Conservation (phyloP, 768 basidiomycete genomes). For the Leccinum truebloodii region DNA sequence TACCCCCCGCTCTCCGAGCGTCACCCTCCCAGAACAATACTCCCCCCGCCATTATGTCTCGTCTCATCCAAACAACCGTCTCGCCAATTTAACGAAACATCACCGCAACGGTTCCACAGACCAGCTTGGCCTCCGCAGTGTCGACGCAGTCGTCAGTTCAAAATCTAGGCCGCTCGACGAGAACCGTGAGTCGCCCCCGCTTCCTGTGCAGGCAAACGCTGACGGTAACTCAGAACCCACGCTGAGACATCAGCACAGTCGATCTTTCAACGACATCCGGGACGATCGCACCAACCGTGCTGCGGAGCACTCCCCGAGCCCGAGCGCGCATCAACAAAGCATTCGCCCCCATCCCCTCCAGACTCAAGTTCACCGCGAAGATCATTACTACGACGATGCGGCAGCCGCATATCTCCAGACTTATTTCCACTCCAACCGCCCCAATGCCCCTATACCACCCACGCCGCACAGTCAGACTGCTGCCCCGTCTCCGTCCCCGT, state of each 20-base stretch:
- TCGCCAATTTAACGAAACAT: conserved; percentile 46
- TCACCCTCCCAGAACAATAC: conserved; percentile 53
- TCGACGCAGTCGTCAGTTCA: conserved; percentile 60
- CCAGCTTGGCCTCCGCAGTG: conserved; percentile 57
- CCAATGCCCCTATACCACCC: conserved; percentile 76
- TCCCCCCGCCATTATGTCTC: conserved; percentile 31
- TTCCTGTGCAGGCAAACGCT: conserved; percentile 16
- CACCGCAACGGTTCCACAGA: conserved; percentile 60
- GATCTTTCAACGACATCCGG: conserved; percentile 18
- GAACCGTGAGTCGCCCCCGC: conserved; percentile 28
- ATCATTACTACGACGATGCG: conserved; percentile 63
- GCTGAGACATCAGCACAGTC: conserved; percentile 23
- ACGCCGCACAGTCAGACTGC: conserved; percentile 77
- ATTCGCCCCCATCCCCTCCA: conserved; percentile 40
- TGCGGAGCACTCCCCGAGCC: conserved; percentile 24
- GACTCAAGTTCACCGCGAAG: conserved; percentile 51
- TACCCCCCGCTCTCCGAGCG: conserved; percentile 70
- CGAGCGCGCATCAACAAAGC: conserved; percentile 21
- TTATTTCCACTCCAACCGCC: conserved; percentile 61
- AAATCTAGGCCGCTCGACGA: conserved; percentile 35
- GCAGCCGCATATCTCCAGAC: conserved; percentile 58
- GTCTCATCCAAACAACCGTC: conserved; percentile 32
- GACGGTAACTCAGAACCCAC: conserved; percentile 21
- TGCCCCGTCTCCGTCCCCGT: conserved; percentile 71
- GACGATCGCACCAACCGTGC: conserved; percentile 24